A percentile compares a stretch with the other conserved stretches of the same genome.
These are phyloP conservation scores for Tolypocladium amazonense DNA, from an alignment of 2,329 filamentous ascomycete species.

Conservation along the genomic window DNA sequence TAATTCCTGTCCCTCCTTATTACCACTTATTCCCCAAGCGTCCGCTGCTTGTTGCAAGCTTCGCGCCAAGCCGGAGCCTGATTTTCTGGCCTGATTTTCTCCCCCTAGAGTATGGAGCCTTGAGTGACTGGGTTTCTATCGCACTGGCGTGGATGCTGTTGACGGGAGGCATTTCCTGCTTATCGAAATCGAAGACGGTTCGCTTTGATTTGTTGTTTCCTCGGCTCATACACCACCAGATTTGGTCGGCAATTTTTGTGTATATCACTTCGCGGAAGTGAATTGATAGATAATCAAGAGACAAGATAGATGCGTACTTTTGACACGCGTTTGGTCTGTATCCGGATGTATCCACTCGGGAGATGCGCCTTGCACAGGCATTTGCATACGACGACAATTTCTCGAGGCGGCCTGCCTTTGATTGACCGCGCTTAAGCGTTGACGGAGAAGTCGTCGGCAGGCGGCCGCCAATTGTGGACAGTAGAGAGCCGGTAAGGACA, in stretches of 20 bases:
- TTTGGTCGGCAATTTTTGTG: not conserved
- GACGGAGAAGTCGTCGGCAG: not conserved
- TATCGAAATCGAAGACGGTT: not conserved
- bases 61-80: not conserved
- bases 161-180: not conserved
- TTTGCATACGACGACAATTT: not conserved
- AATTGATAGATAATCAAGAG: not conserved
- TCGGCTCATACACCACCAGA: not conserved
- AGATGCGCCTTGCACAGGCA: not conserved
- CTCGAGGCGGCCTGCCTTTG: not conserved
- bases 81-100: not conserved
- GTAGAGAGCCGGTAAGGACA: not conserved
- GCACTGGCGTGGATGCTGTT: not conserved
- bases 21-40: not conserved
- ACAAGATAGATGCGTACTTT: not conserved
- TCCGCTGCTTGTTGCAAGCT: not conserved
- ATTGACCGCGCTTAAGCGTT: not conserved
- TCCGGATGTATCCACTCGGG: not conserved
- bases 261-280: not conserved
- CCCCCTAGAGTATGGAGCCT: not conserved
- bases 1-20: not conserved
- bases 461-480: not conserved
- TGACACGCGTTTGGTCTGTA: not conserved
- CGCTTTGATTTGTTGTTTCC: not conserved
- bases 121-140: not conserved